phyloP scores from a whole-genome alignment of 2,329 filamentous ascomycete genomes.

The Phialophora chinensis region DNA sequence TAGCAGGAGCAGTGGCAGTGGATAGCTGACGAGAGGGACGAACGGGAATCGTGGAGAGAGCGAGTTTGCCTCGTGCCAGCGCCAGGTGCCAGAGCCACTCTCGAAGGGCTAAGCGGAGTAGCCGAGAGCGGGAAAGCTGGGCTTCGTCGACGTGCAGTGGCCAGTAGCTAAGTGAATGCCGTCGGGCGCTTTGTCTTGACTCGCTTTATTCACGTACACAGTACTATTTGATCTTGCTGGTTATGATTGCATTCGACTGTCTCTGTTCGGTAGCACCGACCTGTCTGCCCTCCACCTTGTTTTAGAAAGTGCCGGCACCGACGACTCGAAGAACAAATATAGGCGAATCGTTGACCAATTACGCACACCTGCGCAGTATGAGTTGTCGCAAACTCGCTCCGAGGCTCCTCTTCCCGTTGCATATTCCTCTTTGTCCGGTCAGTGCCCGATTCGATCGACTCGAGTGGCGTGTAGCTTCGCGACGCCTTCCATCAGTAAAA shows the following conservation, averaged over 20 bases:
- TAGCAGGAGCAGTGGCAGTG: slow-evolving; percentile 15
- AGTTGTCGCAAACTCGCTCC: slow-evolving; percentile 7
- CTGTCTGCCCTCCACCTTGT: neutral
- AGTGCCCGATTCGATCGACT: slow-evolving; percentile 1
- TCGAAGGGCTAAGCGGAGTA: slow-evolving; percentile 31
- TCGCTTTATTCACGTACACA: neutral
- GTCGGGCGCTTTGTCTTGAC: slow-evolving; percentile 13
- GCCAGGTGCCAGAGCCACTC: slow-evolving; percentile 18
- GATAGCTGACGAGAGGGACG: slow-evolving; percentile 32
- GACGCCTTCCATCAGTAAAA: neutral
- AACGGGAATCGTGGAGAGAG: slow-evolving; percentile 30
- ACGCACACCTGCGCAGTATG: neutral
- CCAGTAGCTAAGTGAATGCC: slow-evolving; percentile 8
- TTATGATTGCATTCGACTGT: slow-evolving; percentile 7
- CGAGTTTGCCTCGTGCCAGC: slow-evolving; percentile 14
- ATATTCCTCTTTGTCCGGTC: slow-evolving; percentile 3
- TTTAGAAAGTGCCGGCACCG: neutral
- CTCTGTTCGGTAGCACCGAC: neutral
- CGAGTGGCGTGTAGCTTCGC: neutral
- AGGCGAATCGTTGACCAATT: slow-evolving; percentile 1
- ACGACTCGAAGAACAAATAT: neutral
- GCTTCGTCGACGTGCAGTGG: neutral
- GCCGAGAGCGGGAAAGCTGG: slow-evolving; percentile 32
- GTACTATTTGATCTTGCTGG: slow-evolving; percentile 1
- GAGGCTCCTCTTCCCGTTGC: slow-evolving; percentile 6